A percentile compares a stretch with the other conserved stretches of the same genome.
Evolutionary conservation across 805 yeast genomes (phyloP).

Genomic region (Grigorovia transvaalensis): DNA sequence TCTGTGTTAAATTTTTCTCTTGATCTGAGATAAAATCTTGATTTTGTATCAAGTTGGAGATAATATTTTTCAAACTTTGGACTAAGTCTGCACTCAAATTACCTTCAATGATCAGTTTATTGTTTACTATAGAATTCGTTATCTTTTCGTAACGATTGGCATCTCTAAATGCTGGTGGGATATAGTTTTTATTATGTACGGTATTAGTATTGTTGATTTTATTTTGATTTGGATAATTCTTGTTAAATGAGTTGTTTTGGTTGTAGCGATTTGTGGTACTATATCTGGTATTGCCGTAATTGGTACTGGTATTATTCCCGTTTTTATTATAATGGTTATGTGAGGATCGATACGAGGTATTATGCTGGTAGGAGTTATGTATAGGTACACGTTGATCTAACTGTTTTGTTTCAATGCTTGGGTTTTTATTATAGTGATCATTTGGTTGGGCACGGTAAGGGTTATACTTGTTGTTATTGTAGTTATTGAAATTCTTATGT

Average conservation of each 20-base stretch:
- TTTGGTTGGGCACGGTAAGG: not conserved
- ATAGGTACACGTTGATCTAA: not conserved
- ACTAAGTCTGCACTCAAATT: not conserved
- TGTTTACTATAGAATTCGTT: slow-evolving; percentile 5
- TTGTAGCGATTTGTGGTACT: not conserved
- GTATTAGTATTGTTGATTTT: not conserved
- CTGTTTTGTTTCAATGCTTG: not conserved
- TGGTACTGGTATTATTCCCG: not conserved
- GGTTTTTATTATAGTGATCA: not conserved
- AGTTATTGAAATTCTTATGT: not conserved
- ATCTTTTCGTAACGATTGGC: slow-evolving; percentile 5
- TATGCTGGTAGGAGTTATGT: not conserved
- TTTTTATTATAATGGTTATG: not conserved
- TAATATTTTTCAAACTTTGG: not conserved
- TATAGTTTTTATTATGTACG: not conserved
- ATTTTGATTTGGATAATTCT: not conserved
- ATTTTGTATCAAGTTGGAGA: not conserved
- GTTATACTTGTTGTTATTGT: not conserved
- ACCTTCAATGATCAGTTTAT: slow-evolving; percentile 3
- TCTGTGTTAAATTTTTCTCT: not conserved
- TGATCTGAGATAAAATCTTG: not conserved
- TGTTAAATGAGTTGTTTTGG: not conserved
- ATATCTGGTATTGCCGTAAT: no score
- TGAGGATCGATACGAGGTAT: not conserved
- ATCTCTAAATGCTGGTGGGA: slow-evolving; percentile 6